Percentiles rank a stretch among this genome's conserved stretches.
These are phyloP conservation scores for Penicillium longicatenatum DNA, from an alignment of 495 filamentous ascomycete genomes.

Conservation along the genomic window DNA sequence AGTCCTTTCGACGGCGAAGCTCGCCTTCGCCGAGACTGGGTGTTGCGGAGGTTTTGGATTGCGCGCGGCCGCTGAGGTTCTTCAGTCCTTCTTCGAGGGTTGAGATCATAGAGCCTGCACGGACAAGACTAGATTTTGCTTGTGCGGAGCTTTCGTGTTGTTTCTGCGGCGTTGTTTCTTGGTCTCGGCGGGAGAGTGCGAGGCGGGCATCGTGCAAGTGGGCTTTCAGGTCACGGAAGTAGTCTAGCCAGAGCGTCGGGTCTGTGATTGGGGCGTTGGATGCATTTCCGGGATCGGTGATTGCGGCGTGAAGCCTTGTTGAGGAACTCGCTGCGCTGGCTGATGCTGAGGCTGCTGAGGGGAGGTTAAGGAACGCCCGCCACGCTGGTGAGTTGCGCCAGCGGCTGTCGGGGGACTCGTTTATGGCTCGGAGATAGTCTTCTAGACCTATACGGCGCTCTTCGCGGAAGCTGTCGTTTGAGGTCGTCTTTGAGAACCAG, in stretches of 20 bases:
- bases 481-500: constrained; percentile 81
- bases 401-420: constrained; percentile 68
- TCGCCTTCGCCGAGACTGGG: constrained; percentile 79
- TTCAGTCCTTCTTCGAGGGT: constrained; percentile 73
- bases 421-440: constrained; percentile 79
- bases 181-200: constrained; percentile 73
- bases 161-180: constrained; percentile 62
- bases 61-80: constrained; percentile 30
- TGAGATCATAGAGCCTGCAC: constrained; percentile 66
- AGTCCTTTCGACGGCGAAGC: constrained; percentile 74
- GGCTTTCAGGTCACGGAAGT: constrained; percentile 78
- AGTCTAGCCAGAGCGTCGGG: constrained; percentile 83
- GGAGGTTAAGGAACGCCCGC: constrained; percentile 85
- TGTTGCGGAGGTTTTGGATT: constrained; percentile 2
- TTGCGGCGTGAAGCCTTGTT: constrained; percentile 42
- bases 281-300: constrained; percentile 48
- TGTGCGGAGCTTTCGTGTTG: constrained; percentile 79
- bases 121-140: constrained; percentile 80
- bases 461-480: constrained; percentile 77
- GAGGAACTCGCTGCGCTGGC: constrained; percentile 37
- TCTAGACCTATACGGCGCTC: constrained; percentile 75
- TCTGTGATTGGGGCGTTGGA: constrained; percentile 61
- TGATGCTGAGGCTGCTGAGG: constrained; percentile 51
- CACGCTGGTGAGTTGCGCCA: constrained; percentile 88
- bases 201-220: constrained; percentile 81